Evolutionary conservation across 305 asterid genomes (phyloP), one percentile per base, ranked within the genome.

Genomic region (Stenogyne calaminthoides): DNA sequence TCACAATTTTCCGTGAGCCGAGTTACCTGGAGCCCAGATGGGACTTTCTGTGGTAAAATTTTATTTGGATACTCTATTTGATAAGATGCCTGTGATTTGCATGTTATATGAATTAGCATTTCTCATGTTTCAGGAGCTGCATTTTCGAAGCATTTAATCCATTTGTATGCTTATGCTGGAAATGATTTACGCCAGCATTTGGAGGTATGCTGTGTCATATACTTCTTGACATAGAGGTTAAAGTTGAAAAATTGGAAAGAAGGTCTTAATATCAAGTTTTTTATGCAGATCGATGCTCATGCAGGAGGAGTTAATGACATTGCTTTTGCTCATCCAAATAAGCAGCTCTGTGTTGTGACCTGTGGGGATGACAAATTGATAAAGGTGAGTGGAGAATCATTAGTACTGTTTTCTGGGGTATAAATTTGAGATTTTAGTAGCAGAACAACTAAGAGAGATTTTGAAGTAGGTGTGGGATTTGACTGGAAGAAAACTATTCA

Each of bases 1-100:
- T 89, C 86, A 71, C 91, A 94, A 22, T 86, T 88, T 79, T 76
- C 95, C 29, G 95, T 90, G 55, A 88, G 54, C 84, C 87, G 89
- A 20, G 97, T 92, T 79, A 84, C 95, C 8, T 92, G 96, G 94
- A 90, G 98, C 76, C 88, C 90, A 6, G 97, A 92, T 84, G 98
- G 98, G 57, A 76, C 85, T 49, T 88, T 84, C 80, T 85, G 84
- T 66, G 98, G 98, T 92, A 86, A 67, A 81, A 16, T 64, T 69
- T 19, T 76, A 42, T 65, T 68, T n/a, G 34, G 79, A 55, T 76
- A 36, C 46, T 66, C 10, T 15, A 29, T 32, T 55, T 67, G 49
- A 64, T 60, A 54, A 56, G 15, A 61, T 36, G 39, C 60, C 61
- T 57, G 14, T 72, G 71, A 36, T 70, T 67, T 42, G 64, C 69